Conservation (phyloP, 768 basidiomycete genomes). For the Polyporus arcularius region DNA sequence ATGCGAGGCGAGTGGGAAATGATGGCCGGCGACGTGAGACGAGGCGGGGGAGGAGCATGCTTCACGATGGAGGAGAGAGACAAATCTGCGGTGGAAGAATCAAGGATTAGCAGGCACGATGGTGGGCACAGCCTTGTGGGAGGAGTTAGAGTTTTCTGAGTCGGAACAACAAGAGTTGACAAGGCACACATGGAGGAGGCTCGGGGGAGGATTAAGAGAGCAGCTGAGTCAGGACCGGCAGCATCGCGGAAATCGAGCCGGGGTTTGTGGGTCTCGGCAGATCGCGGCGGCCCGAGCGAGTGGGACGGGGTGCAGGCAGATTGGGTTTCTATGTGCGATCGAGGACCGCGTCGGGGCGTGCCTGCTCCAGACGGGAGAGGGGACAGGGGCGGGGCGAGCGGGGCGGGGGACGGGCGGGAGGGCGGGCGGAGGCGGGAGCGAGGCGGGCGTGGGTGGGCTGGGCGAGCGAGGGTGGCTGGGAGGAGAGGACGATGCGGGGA, state of each 20-base stretch:
- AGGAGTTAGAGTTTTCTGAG: neutral
- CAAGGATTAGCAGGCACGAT: neutral
- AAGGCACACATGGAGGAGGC: neutral
- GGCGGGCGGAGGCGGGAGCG: neutral
- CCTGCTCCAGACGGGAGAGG: no score
- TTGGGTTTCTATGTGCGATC: neutral
- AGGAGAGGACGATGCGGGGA: constrained; percentile 16
- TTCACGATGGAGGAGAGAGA: no score
- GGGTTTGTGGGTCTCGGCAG: constrained; percentile 13
- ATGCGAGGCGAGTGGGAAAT: no score
- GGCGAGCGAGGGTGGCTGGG: neutral
- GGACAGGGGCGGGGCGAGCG: neutral
- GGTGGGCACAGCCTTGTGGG: neutral
- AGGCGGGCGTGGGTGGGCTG: neutral
- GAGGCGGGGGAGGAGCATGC: no score
- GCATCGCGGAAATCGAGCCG: constrained; percentile 17
- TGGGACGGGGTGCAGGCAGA: neutral
- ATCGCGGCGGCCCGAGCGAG: constrained; percentile 6
- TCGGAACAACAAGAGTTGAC: neutral
- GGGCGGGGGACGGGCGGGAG: neutral
- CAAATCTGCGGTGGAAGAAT: neutral
- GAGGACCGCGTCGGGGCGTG: no score
- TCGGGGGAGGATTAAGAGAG: neutral
- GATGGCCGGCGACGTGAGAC: no score
- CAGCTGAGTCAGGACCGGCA: constrained; percentile 12